Conservation (phyloP, 1,284 basidiomycete species). For the Bondarzewia mesenterica region DNA sequence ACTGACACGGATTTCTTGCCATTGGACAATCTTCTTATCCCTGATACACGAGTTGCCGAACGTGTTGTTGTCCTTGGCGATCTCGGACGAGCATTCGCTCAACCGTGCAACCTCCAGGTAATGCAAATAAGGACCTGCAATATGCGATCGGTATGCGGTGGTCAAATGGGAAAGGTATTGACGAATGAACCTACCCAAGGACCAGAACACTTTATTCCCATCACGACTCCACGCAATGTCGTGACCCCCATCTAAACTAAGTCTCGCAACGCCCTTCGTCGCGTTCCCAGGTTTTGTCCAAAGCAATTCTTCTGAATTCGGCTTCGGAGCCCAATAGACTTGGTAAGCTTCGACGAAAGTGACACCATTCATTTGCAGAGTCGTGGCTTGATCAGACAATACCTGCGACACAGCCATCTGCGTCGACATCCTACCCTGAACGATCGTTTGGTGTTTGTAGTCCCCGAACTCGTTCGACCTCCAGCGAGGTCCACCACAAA, state of each 20-base stretch:
- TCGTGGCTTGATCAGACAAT: not conserved
- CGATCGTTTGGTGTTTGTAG: slow-evolving; percentile 40
- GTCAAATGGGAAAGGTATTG: not conserved
- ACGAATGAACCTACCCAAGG: slow-evolving; percentile 56
- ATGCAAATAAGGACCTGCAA: slow-evolving; percentile 56
- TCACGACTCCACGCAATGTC: slow-evolving; percentile 54
- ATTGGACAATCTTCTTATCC: slow-evolving; percentile 41
- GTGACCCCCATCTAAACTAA: slow-evolving; percentile 68
- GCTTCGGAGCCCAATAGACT: not conserved
- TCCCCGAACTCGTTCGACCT: slow-evolving; percentile 34
- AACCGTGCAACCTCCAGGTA: slow-evolving; percentile 48
- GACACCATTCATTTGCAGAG: not conserved
- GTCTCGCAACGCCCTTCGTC: slow-evolving; percentile 46
- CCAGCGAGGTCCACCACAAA: not conserved
- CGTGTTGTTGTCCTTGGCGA: slow-evolving; percentile 36
- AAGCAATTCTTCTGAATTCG: slow-evolving; percentile 32
- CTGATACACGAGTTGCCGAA: slow-evolving; percentile 57
- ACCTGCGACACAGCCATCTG: slow-evolving; percentile 39
- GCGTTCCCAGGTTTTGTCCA: slow-evolving; percentile 66
- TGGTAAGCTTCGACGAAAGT: not conserved
- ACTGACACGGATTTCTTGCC: slow-evolving; percentile 47
- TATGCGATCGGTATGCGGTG: not conserved
- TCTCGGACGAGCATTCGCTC: slow-evolving; percentile 34
- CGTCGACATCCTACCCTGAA: slow-evolving; percentile 43
- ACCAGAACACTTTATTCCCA: slow-evolving; percentile 60